Percentiles rank a stretch among this genome's conserved stretches.
phyloP scores from a whole-genome alignment of 129 eudicot species.

The Dittrichia graveolens region DNA sequence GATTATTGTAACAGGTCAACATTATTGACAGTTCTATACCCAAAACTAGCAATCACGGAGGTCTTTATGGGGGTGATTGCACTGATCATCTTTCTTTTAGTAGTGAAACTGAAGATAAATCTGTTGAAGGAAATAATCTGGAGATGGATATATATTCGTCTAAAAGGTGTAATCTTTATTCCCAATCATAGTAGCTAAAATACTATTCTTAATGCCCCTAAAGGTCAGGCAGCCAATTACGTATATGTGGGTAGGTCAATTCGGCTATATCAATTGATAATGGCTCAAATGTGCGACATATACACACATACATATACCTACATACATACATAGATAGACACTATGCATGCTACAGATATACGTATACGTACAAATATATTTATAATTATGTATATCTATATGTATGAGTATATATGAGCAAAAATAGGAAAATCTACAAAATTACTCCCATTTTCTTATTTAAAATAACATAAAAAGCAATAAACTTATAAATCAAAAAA shows the following conservation, averaged over 20 bases:
- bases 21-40: slow-evolving; percentile 26
- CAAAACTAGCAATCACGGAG: slow-evolving; percentile 32
- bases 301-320: too few relatives aligned
- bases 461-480: too few relatives aligned
- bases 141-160: slow-evolving; percentile 29
- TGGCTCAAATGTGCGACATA: neutral
- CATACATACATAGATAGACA: too few relatives aligned
- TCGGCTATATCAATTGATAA: neutral
- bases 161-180: slow-evolving; percentile 39
- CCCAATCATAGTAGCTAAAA: too few relatives aligned
- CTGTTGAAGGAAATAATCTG: slow-evolving; percentile 36
- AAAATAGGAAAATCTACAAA: too few relatives aligned
- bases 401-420: too few relatives aligned
- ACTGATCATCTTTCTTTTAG: slow-evolving; percentile 43
- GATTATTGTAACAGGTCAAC: slow-evolving; percentile 41
- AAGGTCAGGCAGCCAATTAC: neutral
- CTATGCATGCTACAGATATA: too few relatives aligned
- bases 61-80: slow-evolving; percentile 28
- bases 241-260: neutral
- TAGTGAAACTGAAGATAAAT: slow-evolving; percentile 49
- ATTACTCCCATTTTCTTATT: too few relatives aligned
- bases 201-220: neutral
- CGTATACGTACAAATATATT: too few relatives aligned
- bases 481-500: too few relatives aligned
- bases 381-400: too few relatives aligned